Conservation (phyloP, 1,139 yeast genomes). For the Yamadazyma epiphylla region DNA sequence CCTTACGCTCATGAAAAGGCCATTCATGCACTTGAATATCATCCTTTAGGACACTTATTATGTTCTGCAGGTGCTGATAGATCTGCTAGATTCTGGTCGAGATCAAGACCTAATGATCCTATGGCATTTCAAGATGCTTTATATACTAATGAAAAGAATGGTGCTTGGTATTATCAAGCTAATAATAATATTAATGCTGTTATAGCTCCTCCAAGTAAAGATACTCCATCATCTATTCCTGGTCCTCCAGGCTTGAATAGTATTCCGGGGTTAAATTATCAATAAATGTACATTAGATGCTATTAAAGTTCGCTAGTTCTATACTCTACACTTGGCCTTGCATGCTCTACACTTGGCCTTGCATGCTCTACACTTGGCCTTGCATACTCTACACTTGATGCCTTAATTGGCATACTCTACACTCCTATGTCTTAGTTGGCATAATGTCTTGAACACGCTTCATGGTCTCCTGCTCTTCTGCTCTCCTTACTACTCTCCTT, state of each 20-base stretch:
- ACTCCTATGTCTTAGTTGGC: too few relatives aligned
- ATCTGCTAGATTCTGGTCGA: conserved; percentile 91
- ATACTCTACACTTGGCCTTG: too few relatives aligned
- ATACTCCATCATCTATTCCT: conserved; percentile 3
- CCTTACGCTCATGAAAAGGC: conserved; percentile 96
- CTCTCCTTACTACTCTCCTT: too few relatives aligned
- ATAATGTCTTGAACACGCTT: too few relatives aligned
- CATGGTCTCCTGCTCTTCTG: too few relatives aligned
- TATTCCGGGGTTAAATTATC: conserved; percentile 11
- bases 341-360: too few relatives aligned
- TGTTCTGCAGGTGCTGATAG: conserved; percentile 94
- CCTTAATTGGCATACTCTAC: too few relatives aligned
- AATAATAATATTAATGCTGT: conserved; percentile 63
- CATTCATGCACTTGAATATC: conserved; percentile 84
- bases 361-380: too few relatives aligned
- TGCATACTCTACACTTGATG: too few relatives aligned
- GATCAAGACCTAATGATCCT: conserved; percentile 89
- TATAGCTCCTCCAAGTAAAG: conserved; percentile 29
- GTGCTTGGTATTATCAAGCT: conserved; percentile 71
- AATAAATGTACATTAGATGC: conserved; percentile 1
- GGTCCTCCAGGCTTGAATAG: conserved; percentile 6
- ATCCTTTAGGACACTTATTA: conserved; percentile 88
- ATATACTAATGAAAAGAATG: conserved; percentile 60
- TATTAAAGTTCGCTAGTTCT: neutral
- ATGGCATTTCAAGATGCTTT: conserved; percentile 79